Evolutionary conservation across 805 yeast species (phyloP), one percentile per base, ranked within the genome.

Genomic region (Wickerhamomyces canadensis): DNA sequence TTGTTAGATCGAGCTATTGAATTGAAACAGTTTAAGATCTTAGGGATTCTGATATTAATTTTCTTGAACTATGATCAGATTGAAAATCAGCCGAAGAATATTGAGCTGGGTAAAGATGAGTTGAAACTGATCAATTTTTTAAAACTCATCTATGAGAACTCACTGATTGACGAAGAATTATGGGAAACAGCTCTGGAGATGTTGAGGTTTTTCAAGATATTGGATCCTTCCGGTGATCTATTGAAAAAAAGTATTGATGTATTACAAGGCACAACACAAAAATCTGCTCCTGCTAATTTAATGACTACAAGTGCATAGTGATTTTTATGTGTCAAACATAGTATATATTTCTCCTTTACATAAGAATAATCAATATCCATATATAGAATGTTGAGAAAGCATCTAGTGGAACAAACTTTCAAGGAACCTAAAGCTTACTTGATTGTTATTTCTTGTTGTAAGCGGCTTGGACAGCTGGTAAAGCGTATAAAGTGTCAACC

Each of bases 21-120:
- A 14, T 48, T 60, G 15, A 55, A 60, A 5, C 65, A 70, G 38
- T 74, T 66, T 28, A 70, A 68, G 37, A 58, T 70, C 10, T 61
- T 75, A 41, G 72, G 72, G 39, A 69, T 65, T 37, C 62, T 64
- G 36, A 57, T 74, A 34, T 68, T 65, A 17, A 65, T 74, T 28
- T 72, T 72, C 44, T 52, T 74, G 35, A 72, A 70, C 44, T 64
- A 62, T 41, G 34, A 43, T 22, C 23, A 34, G 12, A 34, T 27
- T 15, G 25, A 27, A 5, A 33, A 27, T 3, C 31, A 33, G n/a
- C 10, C 23, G 10, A 21, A 21, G 10, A 10, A 7, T 21, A 29
- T 43, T 16, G 19, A 41, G 13, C 30, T 40, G 10, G 43, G 33
- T 16, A 40, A 40, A 6, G 51, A 47, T 29, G 44, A 49, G 11